phyloP scores from a whole-genome alignment of 805 yeast species.

The Yamadazyma sp. region DNA sequence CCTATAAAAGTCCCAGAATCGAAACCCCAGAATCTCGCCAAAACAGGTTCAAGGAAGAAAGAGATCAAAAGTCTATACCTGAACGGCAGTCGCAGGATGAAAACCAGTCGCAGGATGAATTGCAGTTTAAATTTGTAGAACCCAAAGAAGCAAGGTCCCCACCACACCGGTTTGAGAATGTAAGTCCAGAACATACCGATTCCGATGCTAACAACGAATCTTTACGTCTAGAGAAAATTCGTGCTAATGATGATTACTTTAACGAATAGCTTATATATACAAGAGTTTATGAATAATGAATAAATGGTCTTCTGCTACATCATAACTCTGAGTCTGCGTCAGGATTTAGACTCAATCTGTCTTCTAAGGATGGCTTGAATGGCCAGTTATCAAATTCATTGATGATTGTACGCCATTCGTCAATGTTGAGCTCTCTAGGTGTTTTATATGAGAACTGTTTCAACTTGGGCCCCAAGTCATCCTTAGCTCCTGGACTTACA shows the following conservation, averaged over 20 bases:
- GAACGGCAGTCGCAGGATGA: too few species aligned
- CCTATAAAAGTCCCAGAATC: too few species aligned
- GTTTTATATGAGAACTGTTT: conserved; percentile 37
- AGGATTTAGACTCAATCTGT: conserved; percentile 18
- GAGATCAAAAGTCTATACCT: too few species aligned
- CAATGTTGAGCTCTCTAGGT: conserved; percentile 49
- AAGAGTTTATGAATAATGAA: background rate
- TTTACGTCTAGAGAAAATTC: conserved; percentile 6
- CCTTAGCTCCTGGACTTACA: conserved; percentile 81
- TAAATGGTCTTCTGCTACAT: background rate
- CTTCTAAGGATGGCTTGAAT: conserved; percentile 60
- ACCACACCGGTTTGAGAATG: too few species aligned
- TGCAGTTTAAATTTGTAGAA: too few species aligned
- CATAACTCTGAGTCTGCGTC: conserved; percentile 1
- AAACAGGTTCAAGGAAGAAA: too few species aligned
- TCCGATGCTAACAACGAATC: conserved; percentile 6
- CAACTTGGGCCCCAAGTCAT: conserved; percentile 41
- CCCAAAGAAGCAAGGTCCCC: background rate
- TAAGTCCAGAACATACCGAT: conserved; percentile 3
- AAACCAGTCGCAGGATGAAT: too few species aligned
- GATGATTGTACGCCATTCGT: conserved; percentile 55
- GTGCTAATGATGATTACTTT: conserved; percentile 4
- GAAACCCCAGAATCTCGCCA: too few species aligned
- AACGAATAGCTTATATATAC: background rate
- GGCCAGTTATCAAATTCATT: conserved; percentile 73